phyloP scores from a whole-genome alignment of 2,329 filamentous ascomycete genomes.

The Aphanocladium album region DNA sequence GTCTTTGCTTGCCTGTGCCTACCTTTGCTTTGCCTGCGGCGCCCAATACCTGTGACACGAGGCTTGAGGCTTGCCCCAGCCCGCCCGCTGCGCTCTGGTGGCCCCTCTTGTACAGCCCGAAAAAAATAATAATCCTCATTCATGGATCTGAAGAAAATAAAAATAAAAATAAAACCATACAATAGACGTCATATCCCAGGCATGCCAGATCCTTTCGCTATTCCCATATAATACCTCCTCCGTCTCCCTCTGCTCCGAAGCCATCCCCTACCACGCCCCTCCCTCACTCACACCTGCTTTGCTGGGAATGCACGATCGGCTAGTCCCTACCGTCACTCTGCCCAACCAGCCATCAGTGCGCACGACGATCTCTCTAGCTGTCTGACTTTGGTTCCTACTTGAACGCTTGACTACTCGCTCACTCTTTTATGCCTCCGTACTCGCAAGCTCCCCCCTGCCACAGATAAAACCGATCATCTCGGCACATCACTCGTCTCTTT shows the following conservation, averaged over 20 bases:
- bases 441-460: background rate
- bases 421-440: background rate
- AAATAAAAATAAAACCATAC: background rate
- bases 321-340: background rate
- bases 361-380: constrained; percentile 1
- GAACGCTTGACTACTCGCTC: background rate
- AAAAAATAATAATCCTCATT: no score
- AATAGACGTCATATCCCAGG: background rate
- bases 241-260: background rate
- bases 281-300: no score
- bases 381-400: background rate
- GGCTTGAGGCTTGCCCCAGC: no score
- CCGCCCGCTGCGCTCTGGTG: no score
- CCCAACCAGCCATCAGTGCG: constrained; percentile 3
- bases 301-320: constrained; percentile 7
- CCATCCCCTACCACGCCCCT: background rate
- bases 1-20: no score
- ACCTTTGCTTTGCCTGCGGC: no score
- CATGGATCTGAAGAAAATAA: background rate
- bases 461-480: background rate
- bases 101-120: no score
- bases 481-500: background rate
- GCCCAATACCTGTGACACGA: no score
- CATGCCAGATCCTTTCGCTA: background rate
- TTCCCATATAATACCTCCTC: background rate